Evolutionary conservation across 495 filamentous ascomycete species (phyloP).

Genomic region (Podospora sp.): DNA sequence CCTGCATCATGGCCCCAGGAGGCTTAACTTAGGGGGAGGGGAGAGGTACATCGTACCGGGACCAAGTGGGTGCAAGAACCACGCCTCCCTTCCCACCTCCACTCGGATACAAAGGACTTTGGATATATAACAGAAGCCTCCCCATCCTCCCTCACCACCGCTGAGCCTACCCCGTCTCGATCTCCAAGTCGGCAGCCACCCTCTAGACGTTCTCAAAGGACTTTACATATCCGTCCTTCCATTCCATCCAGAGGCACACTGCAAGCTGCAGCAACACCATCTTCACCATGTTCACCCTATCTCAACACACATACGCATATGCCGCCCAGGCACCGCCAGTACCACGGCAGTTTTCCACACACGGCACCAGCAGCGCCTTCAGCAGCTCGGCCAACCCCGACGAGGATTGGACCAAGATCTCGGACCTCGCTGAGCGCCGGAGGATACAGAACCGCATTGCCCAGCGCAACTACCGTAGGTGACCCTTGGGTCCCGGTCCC

Average conservation of each 20-base stretch:
- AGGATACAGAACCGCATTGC: slow-evolving; percentile 98
- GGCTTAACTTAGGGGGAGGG: background rate
- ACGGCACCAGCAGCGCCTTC: slow-evolving; percentile 92
- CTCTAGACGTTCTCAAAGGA: background rate
- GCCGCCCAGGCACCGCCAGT: slow-evolving; percentile 39
- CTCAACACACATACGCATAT: slow-evolving; percentile 49
- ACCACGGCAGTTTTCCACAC: slow-evolving; percentile 64
- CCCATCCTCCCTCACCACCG: slow-evolving; percentile 17
- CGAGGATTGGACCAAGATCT: slow-evolving; percentile 99
- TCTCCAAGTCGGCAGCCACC: slow-evolving; percentile 7
- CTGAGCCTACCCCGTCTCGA: slow-evolving; percentile 9
- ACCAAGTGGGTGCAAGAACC: slow-evolving; percentile 17
- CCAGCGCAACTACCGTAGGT: slow-evolving; percentile 97
- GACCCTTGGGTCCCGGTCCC: background rate
- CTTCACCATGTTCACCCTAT: slow-evolving; percentile 48
- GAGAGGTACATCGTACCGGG: slow-evolving; percentile 1
- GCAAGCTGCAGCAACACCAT: background rate
- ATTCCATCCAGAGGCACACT: background rate
- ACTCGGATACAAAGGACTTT: slow-evolving; percentile 13
- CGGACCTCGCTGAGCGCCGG: slow-evolving; percentile 89
- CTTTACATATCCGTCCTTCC: slow-evolving; percentile 1
- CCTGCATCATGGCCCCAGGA: slow-evolving; percentile 19
- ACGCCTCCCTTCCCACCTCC: slow-evolving; percentile 12
- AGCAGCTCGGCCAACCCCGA: slow-evolving; percentile 94
- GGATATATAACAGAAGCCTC: slow-evolving; percentile 25